A percentile compares a stretch with the other conserved stretches of the same genome.
Conservation (phyloP, 169 alveolate genomes). For the Eimeria tenella region DNA sequence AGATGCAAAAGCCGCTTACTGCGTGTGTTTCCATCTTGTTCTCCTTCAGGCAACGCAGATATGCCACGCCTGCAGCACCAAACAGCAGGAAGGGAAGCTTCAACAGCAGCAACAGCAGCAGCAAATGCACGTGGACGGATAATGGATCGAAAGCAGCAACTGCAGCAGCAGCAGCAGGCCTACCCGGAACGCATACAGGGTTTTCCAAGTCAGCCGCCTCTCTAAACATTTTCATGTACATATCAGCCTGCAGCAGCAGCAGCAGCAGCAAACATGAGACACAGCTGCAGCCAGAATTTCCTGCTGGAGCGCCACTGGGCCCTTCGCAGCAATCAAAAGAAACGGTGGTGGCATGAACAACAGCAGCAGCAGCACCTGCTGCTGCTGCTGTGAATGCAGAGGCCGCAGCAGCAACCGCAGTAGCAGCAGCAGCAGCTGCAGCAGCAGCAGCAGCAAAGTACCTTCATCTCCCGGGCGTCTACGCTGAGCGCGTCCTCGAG, state of each 20-base stretch:
- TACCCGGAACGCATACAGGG: constrained; percentile 87
- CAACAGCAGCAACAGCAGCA: not conserved
- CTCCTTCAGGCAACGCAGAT: constrained; percentile 51
- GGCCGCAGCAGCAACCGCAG: not conserved
- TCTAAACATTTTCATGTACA: constrained; percentile 86
- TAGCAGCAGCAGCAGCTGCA: not conserved
- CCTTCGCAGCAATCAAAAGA: not conserved
- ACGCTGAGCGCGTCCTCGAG: constrained; percentile 87
- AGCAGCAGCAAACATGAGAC: not conserved
- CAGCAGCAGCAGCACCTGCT: not conserved
- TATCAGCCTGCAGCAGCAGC: constrained; percentile 83
- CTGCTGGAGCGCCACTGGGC: not conserved
- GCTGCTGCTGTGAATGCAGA: not conserved
- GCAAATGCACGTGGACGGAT: not conserved
- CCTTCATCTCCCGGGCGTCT: constrained; percentile 92
- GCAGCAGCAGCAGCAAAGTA: not conserved
- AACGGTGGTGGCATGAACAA: not conserved
- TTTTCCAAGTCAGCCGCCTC: constrained; percentile 89
- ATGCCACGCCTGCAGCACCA: constrained; percentile 24
- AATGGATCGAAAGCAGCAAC: not conserved
- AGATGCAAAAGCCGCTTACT: not conserved
- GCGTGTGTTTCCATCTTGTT: constrained; percentile 16
- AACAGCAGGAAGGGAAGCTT: not conserved
- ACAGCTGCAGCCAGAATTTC: not conserved
- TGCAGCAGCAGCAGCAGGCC: not conserved